Conservation (phyloP, 2,329 filamentous ascomycete genomes). For the Trichothecium roseum region DNA sequence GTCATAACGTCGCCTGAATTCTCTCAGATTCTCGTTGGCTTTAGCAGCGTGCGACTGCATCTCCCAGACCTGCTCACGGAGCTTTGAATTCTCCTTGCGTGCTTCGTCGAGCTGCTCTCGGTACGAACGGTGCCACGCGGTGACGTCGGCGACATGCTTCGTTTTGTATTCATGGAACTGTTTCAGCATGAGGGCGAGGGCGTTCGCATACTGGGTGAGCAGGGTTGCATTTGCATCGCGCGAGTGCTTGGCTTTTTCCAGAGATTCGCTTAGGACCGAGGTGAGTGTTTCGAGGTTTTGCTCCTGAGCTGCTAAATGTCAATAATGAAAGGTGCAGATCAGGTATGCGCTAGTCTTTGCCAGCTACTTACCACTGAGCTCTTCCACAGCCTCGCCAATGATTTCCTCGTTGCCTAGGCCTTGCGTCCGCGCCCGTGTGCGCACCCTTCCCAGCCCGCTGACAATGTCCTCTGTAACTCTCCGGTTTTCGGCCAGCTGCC, state of each 20-base stretch:
- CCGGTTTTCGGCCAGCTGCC: conserved; percentile 51
- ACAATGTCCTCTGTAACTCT: conserved; percentile 54
- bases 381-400: conserved; percentile 42
- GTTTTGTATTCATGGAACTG: conserved; percentile 58
- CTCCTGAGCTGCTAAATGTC: conserved; percentile 35
- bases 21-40: conserved; percentile 47
- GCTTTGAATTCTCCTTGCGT: conserved; percentile 50
- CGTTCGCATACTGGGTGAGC: conserved; percentile 46
- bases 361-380: conserved; percentile 40
- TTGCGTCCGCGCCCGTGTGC: conserved; percentile 42
- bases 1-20: conserved; percentile 45
- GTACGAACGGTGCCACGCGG: conserved; percentile 57
- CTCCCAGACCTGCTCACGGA: conserved; percentile 57
- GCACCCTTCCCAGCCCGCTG: conserved; percentile 49
- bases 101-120: conserved; percentile 54
- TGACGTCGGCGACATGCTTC: conserved; percentile 49
- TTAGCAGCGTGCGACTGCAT: conserved; percentile 51
- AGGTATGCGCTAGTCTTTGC: not conserved
- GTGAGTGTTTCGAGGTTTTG: conserved; percentile 50
- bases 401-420: conserved; percentile 48
- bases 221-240: conserved; percentile 51
- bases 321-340: conserved; percentile 1
- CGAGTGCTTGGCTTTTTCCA: conserved; percentile 50
- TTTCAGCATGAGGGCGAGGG: conserved; percentile 46
- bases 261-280: conserved; percentile 49